Evolutionary conservation across 306 rosid species (phyloP), one percentile per base, ranked within the genome.

Genomic region (Prunus padus): DNA sequence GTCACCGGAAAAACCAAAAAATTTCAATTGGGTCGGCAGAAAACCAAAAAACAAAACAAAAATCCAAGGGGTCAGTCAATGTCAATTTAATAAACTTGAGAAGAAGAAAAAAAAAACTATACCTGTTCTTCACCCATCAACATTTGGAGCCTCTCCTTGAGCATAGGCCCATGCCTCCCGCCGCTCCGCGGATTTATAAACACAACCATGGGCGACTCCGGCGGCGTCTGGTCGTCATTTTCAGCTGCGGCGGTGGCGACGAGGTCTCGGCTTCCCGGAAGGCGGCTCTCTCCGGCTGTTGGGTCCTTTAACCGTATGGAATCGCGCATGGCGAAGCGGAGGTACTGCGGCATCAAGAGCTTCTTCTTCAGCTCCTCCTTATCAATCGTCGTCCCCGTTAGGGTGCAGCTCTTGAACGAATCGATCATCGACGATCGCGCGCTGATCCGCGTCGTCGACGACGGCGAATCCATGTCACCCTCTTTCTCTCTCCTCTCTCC

Each of bases 81-180:
- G 61, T 12, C 18, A 62, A 62, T 62, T 31, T 11, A 62, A 16
- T 62, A 30, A 30, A 30, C 44, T 47, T 45, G 14, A 62, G 8
- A 37, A 37, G 9, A 37, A 19, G n/a, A n/a, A 5, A 40, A 46
- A 22, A 45, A 2, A 62, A 25, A 22, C n/a, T n/a, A 3, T 11
- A 91, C 99, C 98, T 96, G 99, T 83, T 92, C 98, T 69, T 89
- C 97, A 18, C 96, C 86, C 80, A 96, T 89, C 72, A 92, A 75
- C 56, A 84, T 86, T 82, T 88, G 93, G 33, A 96, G 89, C 66
- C 98, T 76, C 67, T 86, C 91, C 86, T 92, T 96, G 50, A 96
- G 98, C 76, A 79, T 82, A 4, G 90, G 96, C 4, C 98, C 98
- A 54, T 88, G 92, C 44, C 99, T 89, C 11, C 98, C 98, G 16